A percentile compares a stretch with the other conserved stretches of the same genome.
Conservation (phyloP, 495 filamentous ascomycete species). For the Lasiosphaeriaceae sp. region DNA sequence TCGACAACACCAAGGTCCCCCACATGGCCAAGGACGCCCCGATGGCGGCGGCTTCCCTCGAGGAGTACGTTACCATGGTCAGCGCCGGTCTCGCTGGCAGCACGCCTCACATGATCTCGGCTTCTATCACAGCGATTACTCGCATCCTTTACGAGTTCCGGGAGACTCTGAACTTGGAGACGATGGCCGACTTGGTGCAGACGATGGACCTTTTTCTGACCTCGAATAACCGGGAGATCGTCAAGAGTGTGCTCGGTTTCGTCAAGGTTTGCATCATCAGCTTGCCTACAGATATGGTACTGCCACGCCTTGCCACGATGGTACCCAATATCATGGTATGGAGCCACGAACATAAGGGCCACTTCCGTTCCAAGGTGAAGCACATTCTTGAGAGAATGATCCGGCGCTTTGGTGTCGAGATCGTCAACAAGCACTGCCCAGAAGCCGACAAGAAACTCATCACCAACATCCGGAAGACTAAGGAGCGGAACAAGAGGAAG, state of each 20-base stretch:
- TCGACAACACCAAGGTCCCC: conserved; percentile 78
- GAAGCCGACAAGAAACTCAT: conserved; percentile 87
- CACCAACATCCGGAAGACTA: conserved; percentile 87
- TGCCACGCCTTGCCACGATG: conserved; percentile 65
- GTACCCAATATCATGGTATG: conserved; percentile 90
- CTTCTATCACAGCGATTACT: conserved; percentile 86
- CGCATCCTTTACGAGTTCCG: conserved; percentile 88
- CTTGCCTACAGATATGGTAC: conserved; percentile 70
- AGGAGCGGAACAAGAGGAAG: conserved; percentile 80
- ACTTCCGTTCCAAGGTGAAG: conserved; percentile 94
- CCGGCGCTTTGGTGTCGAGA: conserved; percentile 77
- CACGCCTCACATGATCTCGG: conserved; percentile 92
- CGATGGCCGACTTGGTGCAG: conserved; percentile 73
- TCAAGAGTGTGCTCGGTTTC: conserved; percentile 87
- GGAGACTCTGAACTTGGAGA: conserved; percentile 48
- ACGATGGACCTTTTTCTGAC: conserved; percentile 94
- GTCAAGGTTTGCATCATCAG: conserved; percentile 92
- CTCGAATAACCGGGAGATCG: conserved; percentile 92
- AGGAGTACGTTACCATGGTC: conserved; percentile 98
- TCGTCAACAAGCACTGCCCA: conserved; percentile 70
- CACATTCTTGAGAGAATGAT: conserved; percentile 93
- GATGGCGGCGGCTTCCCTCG: conserved; percentile 69
- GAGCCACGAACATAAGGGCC: conserved; percentile 96
- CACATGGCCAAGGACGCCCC: conserved; percentile 79
- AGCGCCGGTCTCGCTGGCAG: conserved; percentile 87